Base-by-base conservation (phyloP, 2,329 filamentous ascomycete genomes). In the Trichoderma guizhouense region DNA sequence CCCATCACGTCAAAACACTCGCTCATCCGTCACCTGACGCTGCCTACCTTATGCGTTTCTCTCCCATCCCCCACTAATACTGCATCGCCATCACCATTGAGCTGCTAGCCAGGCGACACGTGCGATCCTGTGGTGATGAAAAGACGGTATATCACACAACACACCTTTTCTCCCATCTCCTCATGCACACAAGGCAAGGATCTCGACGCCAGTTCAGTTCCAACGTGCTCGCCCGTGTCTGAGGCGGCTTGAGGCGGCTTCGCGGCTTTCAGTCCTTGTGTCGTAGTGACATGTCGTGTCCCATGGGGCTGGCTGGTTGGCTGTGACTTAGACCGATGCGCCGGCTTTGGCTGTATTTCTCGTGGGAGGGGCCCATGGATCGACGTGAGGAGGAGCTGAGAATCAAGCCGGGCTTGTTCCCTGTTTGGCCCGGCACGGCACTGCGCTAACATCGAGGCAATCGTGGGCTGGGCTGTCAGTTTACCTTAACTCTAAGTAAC, bases 21-120 rank as follows among this genome's bases (percentile, higher is more conserved):
- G 47, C 30, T 21, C 21, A 67, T 67, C 26, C 66, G 60, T 61
- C 66, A 69, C 66, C 66, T 61, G 66, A 69, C 65, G 18, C 26
- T 34, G 26, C 26, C 53, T 26, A 9, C 34, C 14, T 36, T 36
- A 36, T 47, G 55, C 12, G 53, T 34, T 60, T 68, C 53, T 15
- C 11, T 24, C 65, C n/a, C n/a, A n/a, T n/a, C n/a, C n/a, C n/a
- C n/a, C n/a, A n/a, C n/a, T n/a, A n/a, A n/a, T 68, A 60, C 51
- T 68, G 32, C n/a, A 68, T 68, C 24, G n/a, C 28, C 47, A 26
- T 66, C 43, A 9, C 63, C 21, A 55, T 43, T 24, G 26, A 68
- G 36, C 65, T 60, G 34, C 57, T 47, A 18, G 60, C 65, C 53
- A 60, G 26, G 24, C 53, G 21, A 26, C 53, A 43, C 53, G 34